Evolutionary conservation across 306 rosid genomes (phyloP).

Genomic region (Vicia faba): DNA sequence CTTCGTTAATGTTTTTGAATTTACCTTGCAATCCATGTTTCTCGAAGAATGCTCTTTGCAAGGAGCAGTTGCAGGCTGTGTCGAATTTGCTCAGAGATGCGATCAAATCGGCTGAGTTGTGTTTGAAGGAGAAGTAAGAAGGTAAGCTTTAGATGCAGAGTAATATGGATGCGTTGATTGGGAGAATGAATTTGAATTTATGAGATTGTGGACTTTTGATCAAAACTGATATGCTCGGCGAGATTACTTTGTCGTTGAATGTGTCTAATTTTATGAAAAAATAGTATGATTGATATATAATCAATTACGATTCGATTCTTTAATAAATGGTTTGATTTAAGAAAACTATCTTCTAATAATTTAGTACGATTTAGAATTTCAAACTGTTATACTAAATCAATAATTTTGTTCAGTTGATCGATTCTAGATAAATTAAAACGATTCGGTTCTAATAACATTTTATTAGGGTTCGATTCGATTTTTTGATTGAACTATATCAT

Average conservation of each 20-base stretch:
- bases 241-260: slow-evolving; percentile 56
- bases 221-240: slow-evolving; percentile 94
- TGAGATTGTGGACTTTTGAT: slow-evolving; percentile 81
- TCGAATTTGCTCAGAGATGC: slow-evolving; percentile 56
- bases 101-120: slow-evolving; percentile 60
- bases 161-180: slow-evolving; percentile 71
- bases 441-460: too few relatives aligned
- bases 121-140: slow-evolving; percentile 69
- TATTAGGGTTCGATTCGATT: too few relatives aligned
- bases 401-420: too few relatives aligned
- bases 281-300: too few relatives aligned
- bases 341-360: too few relatives aligned
- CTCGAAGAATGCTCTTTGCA: slow-evolving; percentile 81
- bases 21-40: slow-evolving; percentile 92
- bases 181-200: slow-evolving; percentile 80
- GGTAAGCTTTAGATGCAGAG: slow-evolving; percentile 96
- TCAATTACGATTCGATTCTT: too few relatives aligned
- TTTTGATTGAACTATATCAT: too few relatives aligned
- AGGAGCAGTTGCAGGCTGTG: slow-evolving; percentile 86
- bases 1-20: slow-evolving; percentile 70
- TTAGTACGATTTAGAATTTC: too few relatives aligned
- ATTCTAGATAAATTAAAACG: too few relatives aligned
- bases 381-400: too few relatives aligned
- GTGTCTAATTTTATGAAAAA: too few relatives aligned
- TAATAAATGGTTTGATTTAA: too few relatives aligned